phyloP scores from a whole-genome alignment of 1,139 yeast species.

The Maudiozyma humilis region DNA sequence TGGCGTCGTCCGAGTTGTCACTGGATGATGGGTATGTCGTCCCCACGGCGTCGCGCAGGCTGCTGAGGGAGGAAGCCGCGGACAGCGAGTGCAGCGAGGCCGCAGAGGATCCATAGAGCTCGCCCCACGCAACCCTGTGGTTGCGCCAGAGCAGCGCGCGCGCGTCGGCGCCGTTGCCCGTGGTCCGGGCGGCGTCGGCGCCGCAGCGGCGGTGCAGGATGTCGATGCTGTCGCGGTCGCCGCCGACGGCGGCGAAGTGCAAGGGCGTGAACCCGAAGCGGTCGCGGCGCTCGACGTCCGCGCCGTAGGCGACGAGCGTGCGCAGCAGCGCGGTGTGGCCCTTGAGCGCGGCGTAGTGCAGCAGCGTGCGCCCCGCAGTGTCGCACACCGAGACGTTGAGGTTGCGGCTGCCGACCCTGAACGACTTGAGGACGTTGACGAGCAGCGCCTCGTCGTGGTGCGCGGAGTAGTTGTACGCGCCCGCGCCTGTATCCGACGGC shows the following conservation, averaged over 20 bases:
- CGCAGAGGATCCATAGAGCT: background rate
- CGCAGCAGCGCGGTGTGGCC: slow-evolving; percentile 57
- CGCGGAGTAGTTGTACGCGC: background rate
- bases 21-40: no score
- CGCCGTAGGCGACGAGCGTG: slow-evolving; percentile 68
- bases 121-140: slow-evolving; percentile 5
- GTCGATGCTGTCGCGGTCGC: slow-evolving; percentile 46
- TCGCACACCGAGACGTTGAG: slow-evolving; percentile 77
- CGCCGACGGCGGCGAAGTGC: slow-evolving; percentile 74
- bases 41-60: slow-evolving; percentile 16
- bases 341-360: slow-evolving; percentile 74
- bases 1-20: background rate
- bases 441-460: slow-evolving; percentile 47
- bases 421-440: slow-evolving; percentile 53
- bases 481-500: background rate
- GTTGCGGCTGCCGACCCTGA: slow-evolving; percentile 33
- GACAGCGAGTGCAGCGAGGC: slow-evolving; percentile 1
- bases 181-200: background rate
- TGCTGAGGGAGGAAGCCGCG: background rate
- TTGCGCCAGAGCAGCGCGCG: slow-evolving; percentile 10
- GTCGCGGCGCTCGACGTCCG: slow-evolving; percentile 68
- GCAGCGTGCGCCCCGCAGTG: slow-evolving; percentile 73
- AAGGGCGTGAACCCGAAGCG: slow-evolving; percentile 78
- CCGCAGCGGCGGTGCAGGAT: slow-evolving; percentile 9
- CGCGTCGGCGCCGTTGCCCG: slow-evolving; percentile 12